Evolutionary conservation across 495 filamentous ascomycete species (phyloP), one percentile per base, ranked within the genome.

Genomic region (Daldinia concentrica): DNA sequence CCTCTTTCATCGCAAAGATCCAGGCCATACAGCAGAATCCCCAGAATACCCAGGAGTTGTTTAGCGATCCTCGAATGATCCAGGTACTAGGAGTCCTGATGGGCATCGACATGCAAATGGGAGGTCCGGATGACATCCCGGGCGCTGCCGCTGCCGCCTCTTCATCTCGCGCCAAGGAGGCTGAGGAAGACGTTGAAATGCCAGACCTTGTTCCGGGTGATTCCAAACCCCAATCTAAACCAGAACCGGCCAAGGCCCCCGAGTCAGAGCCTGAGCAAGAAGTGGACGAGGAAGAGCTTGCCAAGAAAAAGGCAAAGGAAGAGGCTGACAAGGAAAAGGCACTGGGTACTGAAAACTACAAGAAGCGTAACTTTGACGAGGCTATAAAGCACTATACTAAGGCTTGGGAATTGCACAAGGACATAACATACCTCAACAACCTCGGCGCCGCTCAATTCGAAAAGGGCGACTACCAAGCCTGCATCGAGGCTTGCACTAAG

Each of bases 341-440:
- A 62, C 84, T 97, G 55, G 95, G 95, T 62, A 99, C 94, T 27
- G 92, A 97, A 71, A 90, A 90, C 76, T 99, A 99, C 85, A 99
- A 98, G 89, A 97, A 98, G 88, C 89, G 93, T 73, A 88, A 97
- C 75, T 95, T 98, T 64, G 96, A 98, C 73, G 88, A 90, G 74
- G 95, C 95, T 48, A 97, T 98, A 74, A 89, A 92, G 79, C 94
- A 99, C 83, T 99, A 99, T 83, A 86, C 82, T 75, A 97, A 96
- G 78, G 95, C 95, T 2, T 99, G 96, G 96, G 92, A 94, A 55
- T 70, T 95, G 52, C 84, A 94, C 88, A 94, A 97, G 85, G 95
- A 99, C 71, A 94, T 98, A 76, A 95, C 94, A 14, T 99, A 98
- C 79, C 84, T 98, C 68, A 98, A 97, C 84, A 99, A 99, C 81